Percentiles rank a stretch among this genome's conserved stretches.
phyloP scores from a whole-genome alignment of 768 basidiomycete genomes.

The Gloeostereum incarnatum region DNA sequence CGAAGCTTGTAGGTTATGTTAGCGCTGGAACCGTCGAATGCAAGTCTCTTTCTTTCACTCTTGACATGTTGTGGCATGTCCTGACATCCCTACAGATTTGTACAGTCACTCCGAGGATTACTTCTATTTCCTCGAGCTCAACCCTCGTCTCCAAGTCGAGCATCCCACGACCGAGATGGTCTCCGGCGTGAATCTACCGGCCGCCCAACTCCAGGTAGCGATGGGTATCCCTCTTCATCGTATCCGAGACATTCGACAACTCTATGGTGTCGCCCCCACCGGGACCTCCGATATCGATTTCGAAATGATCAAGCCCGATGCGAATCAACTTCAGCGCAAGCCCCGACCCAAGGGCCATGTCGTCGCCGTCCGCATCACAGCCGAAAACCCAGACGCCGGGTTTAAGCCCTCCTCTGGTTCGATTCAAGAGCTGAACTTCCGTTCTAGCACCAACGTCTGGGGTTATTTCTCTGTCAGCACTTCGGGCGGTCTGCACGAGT shows the following conservation, averaged over 20 bases:
- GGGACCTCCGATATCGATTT: constrained; percentile 93
- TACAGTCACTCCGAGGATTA: constrained; percentile 90
- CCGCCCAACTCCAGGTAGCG: constrained; percentile 92
- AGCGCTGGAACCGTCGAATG: constrained; percentile 98
- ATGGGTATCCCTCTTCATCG: constrained; percentile 97
- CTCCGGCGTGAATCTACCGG: constrained; percentile 95
- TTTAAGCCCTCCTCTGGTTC: constrained; percentile 99
- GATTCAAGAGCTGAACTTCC: constrained; percentile 97
- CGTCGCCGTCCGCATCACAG: constrained; percentile 97
- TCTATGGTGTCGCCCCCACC: constrained; percentile 91
- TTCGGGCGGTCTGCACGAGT: constrained; percentile 96
- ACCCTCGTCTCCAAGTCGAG: constrained; percentile 99
- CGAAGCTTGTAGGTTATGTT: constrained; percentile 97
- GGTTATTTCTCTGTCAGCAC: constrained; percentile 98
- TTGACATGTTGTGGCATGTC: constrained; percentile 5
- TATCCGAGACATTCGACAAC: constrained; percentile 89
- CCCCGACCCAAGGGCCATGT: constrained; percentile 97
- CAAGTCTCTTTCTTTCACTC: constrained; percentile 23
- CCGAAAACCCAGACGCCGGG: constrained; percentile 98
- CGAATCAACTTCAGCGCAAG: constrained; percentile 83
- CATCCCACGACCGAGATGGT: constrained; percentile 99
- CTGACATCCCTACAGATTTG: constrained; percentile 48
- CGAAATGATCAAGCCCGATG: constrained; percentile 86
- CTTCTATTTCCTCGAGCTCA: constrained; percentile 97
- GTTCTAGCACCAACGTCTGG: constrained; percentile 99